Percentiles rank a stretch among this genome's conserved stretches.
phyloP scores from a whole-genome alignment of 345 rosid genomes.

The Acer negundo region DNA sequence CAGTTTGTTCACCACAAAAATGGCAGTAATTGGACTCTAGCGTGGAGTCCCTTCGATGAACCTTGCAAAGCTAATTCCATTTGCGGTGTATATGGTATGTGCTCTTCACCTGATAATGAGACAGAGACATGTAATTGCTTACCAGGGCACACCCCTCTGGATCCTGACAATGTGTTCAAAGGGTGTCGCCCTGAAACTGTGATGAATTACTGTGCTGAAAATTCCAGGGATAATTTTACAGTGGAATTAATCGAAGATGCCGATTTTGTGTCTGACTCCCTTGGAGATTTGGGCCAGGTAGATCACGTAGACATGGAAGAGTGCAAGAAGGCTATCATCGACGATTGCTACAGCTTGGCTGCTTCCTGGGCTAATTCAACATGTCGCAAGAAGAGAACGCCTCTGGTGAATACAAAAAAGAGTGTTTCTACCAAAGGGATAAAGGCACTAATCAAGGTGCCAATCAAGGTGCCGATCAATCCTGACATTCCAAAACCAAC shows the following conservation, averaged over 20 bases:
- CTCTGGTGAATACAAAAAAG: conserved; percentile 28
- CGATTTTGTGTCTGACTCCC: conserved; percentile 21
- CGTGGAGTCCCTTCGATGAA: conserved; percentile 27
- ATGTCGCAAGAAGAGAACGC: conserved; percentile 30
- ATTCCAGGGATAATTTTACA: conserved; percentile 22
- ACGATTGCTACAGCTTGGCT: conserved; percentile 33
- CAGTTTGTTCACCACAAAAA: conserved; percentile 20
- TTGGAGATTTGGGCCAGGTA: conserved; percentile 28
- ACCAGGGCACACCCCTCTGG: conserved; percentile 29
- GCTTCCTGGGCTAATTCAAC: conserved; percentile 24
- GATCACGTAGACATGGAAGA: conserved; percentile 25
- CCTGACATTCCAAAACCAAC: conserved; percentile 1
- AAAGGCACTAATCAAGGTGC: conserved; percentile 35
- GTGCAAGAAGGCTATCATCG: conserved; percentile 32
- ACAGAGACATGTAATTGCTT: conserved; percentile 27
- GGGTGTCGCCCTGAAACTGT: conserved; percentile 32
- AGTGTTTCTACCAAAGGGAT: conserved; percentile 29
- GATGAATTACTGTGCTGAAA: conserved; percentile 27
- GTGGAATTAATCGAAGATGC: conserved; percentile 28
- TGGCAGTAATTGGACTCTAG: conserved; percentile 16
- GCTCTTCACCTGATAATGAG: conserved; percentile 25
- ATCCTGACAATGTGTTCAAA: conserved; percentile 18
- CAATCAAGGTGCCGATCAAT: conserved; percentile 16
- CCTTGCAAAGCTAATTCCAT: conserved; percentile 22
- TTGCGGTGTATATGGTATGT: conserved; percentile 34